Evolutionary conservation across 164 flowering plant species (phyloP).

Genomic region (Tinospora cordifolia): DNA sequence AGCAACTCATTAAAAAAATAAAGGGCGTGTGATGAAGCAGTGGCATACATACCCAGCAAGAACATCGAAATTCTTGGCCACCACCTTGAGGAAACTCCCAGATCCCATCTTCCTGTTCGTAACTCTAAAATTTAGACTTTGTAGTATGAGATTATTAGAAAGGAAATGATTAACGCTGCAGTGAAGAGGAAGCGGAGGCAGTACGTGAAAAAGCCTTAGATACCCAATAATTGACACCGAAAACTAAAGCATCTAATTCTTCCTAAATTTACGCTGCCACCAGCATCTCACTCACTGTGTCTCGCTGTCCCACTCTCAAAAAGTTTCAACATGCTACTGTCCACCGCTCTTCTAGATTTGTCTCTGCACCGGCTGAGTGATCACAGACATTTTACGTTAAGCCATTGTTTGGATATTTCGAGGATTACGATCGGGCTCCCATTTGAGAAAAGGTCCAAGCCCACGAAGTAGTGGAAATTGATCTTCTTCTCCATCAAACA

Average conservation of each 20-base stretch:
- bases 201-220: not conserved
- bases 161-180: not conserved
- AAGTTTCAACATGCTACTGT: too few relatives aligned
- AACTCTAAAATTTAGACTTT: not conserved
- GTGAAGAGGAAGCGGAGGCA: not conserved
- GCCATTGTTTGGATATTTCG: too few relatives aligned
- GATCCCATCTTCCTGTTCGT: constrained; percentile 50
- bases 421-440: too few relatives aligned
- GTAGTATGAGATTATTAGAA: not conserved
- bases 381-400: too few relatives aligned
- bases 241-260: not conserved
- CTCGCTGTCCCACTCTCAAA: not conserved
- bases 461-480: too few relatives aligned
- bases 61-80: constrained; percentile 64
- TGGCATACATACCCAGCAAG: constrained; percentile 56
- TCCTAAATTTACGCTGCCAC: not conserved
- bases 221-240: not conserved
- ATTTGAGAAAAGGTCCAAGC: too few relatives aligned
- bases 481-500: too few relatives aligned
- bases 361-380: too few relatives aligned
- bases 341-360: too few relatives aligned
- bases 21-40: not conserved
- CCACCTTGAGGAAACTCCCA: constrained; percentile 55
- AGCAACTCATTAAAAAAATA: too few relatives aligned
- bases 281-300: not conserved